A percentile compares a stretch with the other conserved stretches of the same genome.
Conservation (phyloP, 345 rosid genomes). For the Pistacia vera region DNA sequence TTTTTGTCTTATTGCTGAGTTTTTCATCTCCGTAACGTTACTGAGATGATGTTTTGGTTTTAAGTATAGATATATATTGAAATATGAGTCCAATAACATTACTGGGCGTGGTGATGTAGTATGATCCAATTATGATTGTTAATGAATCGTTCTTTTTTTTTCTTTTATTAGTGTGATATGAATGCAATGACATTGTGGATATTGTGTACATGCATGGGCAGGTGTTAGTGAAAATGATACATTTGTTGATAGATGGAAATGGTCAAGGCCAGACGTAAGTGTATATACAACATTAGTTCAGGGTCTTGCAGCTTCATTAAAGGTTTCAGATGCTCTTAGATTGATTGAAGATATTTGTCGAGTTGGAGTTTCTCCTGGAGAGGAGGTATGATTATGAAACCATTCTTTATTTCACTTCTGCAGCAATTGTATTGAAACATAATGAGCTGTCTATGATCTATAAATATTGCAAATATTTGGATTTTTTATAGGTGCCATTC, state of each 20-base stretch:
- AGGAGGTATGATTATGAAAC: conserved; percentile 56
- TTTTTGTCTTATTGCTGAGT: background rate
- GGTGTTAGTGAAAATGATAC: conserved; percentile 58
- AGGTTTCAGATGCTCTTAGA: conserved; percentile 82
- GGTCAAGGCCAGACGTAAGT: conserved; percentile 86
- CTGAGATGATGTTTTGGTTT: too few relatives aligned
- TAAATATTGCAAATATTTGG: background rate
- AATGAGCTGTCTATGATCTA: background rate
- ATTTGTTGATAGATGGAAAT: conserved; percentile 68
- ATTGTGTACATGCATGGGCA: conserved; percentile 20
- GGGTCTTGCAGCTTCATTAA: conserved; percentile 72
- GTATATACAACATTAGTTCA: conserved; percentile 62
- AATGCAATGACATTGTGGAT: background rate
- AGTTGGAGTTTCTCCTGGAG: conserved; percentile 81
- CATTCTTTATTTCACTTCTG: background rate
- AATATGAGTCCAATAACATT: too few relatives aligned
- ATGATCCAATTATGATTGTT: background rate
- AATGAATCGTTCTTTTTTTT: background rate
- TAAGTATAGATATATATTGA: too few relatives aligned
- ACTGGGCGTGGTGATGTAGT: too few relatives aligned
- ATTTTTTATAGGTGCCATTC: conserved; percentile 72
- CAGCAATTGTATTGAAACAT: background rate
- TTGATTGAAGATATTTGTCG: conserved; percentile 73
- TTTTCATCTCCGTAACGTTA: too few relatives aligned
- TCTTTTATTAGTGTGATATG: background rate